These are phyloP conservation scores for Bipolaris victoriae DNA, from an alignment of 2,329 filamentous ascomycete species.

Conservation along the genomic window DNA sequence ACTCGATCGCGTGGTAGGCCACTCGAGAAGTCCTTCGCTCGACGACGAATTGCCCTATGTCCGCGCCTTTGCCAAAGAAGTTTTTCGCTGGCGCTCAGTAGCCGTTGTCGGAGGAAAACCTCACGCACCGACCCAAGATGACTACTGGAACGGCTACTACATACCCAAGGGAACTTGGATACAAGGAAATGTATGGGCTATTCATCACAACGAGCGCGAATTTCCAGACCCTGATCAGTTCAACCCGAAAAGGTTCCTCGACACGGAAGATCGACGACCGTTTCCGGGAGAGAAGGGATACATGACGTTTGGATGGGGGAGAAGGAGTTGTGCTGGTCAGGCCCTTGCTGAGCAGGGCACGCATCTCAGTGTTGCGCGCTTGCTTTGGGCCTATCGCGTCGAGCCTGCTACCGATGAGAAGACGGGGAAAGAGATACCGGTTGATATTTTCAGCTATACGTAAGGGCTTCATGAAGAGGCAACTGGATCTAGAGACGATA, in stretches of 20 bases:
- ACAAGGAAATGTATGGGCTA: slow-evolving; percentile 50
- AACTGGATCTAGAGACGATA: too few species aligned
- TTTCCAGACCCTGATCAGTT: slow-evolving; percentile 6
- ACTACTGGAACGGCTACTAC: slow-evolving; percentile 46
- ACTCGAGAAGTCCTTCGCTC: slow-evolving; percentile 38
- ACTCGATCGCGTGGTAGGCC: slow-evolving; percentile 41
- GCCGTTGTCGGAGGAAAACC: slow-evolving; percentile 46
- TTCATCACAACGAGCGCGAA: slow-evolving; percentile 48
- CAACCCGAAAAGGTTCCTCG: slow-evolving; percentile 14
- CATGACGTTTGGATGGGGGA: slow-evolving; percentile 62
- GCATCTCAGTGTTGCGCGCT: slow-evolving; percentile 62
- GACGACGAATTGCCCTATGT: slow-evolving; percentile 49
- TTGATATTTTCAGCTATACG: slow-evolving; percentile 54
- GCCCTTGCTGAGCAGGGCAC: slow-evolving; percentile 65
- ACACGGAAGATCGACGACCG: slow-evolving; percentile 30
- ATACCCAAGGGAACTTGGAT: slow-evolving; percentile 50
- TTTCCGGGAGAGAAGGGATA: slow-evolving; percentile 55
- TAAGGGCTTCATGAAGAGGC: not conserved
- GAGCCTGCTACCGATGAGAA: slow-evolving; percentile 47
- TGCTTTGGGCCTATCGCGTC: slow-evolving; percentile 65
- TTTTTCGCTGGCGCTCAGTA: slow-evolving; percentile 42
- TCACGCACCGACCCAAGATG: slow-evolving; percentile 42
- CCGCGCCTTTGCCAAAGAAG: slow-evolving; percentile 43
- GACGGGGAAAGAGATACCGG: slow-evolving; percentile 55
- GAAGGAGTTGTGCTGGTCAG: slow-evolving; percentile 63